Percentiles rank a stretch among this genome's conserved stretches.
phyloP scores from a whole-genome alignment of 1,139 yeast species.

The Hemisphaericaspora subhashii region DNA sequence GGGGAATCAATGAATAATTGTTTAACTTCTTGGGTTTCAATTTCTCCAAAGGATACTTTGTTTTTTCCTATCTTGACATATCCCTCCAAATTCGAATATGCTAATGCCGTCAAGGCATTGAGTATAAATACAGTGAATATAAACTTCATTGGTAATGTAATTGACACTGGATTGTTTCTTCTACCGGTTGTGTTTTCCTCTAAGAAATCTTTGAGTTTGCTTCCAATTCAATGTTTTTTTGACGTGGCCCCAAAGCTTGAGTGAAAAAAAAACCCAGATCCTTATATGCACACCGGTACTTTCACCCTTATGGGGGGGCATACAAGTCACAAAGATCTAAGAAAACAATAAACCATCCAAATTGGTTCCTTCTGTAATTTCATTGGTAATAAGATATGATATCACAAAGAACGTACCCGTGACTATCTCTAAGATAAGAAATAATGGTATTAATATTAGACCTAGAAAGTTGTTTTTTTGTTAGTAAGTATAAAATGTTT shows the following conservation, averaged over 20 bases:
- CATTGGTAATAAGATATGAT: slow-evolving; percentile 10
- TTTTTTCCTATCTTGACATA: slow-evolving; percentile 27
- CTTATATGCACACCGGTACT: slow-evolving; percentile 1
- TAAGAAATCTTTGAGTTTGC: not conserved
- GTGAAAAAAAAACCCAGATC: not conserved
- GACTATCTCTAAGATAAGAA: slow-evolving; percentile 13
- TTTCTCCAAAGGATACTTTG: slow-evolving; percentile 33
- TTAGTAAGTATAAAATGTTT: slow-evolving; percentile 1
- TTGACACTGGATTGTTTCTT: slow-evolving; percentile 2
- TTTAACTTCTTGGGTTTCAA: slow-evolving; percentile 36
- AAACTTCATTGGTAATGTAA: slow-evolving; percentile 14
- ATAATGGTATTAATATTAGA: slow-evolving; percentile 12
- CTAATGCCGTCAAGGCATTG: slow-evolving; percentile 17
- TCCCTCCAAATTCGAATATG: slow-evolving; percentile 31
- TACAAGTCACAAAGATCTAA: not conserved
- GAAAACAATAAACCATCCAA: slow-evolving; percentile 10
- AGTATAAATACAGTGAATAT: slow-evolving; percentile 11
- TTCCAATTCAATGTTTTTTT: not conserved
- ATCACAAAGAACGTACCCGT: slow-evolving; percentile 11
- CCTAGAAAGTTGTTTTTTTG: slow-evolving; percentile 8
- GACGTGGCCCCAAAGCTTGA: slow-evolving; percentile 2
- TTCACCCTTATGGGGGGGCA: slow-evolving; percentile 1
- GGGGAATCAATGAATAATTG: slow-evolving; percentile 31
- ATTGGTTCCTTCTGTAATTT: slow-evolving; percentile 6
- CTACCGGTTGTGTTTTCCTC: not conserved